A percentile compares a stretch with the other conserved stretches of the same genome.
phyloP scores from a whole-genome alignment of 2,329 filamentous ascomycete species.

The Daldinia sp. region DNA sequence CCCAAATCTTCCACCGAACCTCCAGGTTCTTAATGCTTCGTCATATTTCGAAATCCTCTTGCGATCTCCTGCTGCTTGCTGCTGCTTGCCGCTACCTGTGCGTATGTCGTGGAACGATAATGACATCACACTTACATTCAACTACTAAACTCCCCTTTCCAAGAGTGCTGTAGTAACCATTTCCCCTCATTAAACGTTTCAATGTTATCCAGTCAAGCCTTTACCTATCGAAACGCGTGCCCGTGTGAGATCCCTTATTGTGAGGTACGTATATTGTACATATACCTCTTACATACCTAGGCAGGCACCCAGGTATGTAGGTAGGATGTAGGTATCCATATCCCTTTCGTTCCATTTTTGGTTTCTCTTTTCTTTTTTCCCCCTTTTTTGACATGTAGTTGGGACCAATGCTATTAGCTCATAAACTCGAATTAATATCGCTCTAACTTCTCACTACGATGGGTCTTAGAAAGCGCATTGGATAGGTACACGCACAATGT shows the following conservation, averaged over 20 bases:
- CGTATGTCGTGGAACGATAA: slow-evolving; percentile 30
- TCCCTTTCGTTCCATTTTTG: too few species aligned
- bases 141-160: neutral
- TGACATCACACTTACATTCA: slow-evolving; percentile 30
- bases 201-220: slow-evolving; percentile 7
- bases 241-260: slow-evolving; percentile 17
- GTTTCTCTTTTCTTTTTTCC: too few species aligned
- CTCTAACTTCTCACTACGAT: neutral
- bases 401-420: slow-evolving; percentile 1
- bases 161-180: neutral
- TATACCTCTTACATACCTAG: slow-evolving; percentile 19
- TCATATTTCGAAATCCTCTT: slow-evolving; percentile 35
- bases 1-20: neutral
- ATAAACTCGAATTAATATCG: neutral
- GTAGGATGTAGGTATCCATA: too few species aligned
- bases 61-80: slow-evolving; percentile 32
- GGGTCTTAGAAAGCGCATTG: too few species aligned
- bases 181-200: slow-evolving; percentile 21
- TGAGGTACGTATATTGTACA: neutral
- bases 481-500: too few species aligned
- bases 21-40: slow-evolving; percentile 9
- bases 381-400: slow-evolving; percentile 14
- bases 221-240: slow-evolving; percentile 1
- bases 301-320: too few species aligned
- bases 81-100: slow-evolving; percentile 21